Conservation (phyloP, 345 rosid species). For the Abelmoschus esculentus region DNA sequence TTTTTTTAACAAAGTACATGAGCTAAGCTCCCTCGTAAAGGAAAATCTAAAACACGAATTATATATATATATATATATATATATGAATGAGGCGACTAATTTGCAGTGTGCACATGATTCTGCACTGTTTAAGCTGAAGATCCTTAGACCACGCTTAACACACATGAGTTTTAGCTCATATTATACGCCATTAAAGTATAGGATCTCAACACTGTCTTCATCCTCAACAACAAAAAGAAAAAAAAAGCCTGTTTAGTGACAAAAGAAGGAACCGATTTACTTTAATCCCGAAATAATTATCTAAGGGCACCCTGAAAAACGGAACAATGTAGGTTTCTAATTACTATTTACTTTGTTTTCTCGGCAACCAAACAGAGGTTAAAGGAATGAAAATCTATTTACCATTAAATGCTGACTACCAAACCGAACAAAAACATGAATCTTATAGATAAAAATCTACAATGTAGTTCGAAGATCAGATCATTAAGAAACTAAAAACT, state of each 20-base stretch:
- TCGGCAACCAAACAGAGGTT: slow-evolving; percentile 7
- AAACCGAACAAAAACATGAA: no score
- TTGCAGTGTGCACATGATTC: slow-evolving; percentile 15
- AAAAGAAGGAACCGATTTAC: neutral
- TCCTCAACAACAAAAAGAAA: neutral
- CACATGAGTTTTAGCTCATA: slow-evolving; percentile 45
- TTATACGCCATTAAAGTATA: slow-evolving; percentile 14
- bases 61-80: neutral
- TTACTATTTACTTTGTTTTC: neutral
- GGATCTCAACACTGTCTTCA: slow-evolving; percentile 18
- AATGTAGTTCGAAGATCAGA: no score
- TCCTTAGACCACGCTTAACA: slow-evolving; percentile 50
- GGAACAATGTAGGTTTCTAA: neutral
- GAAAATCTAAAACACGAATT: slow-evolving; percentile 10
- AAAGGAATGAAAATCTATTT: neutral
- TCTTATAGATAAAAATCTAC: no score
- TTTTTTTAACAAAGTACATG: neutral
- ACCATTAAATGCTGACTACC: neutral
- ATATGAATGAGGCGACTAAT: neutral
- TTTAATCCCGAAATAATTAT: neutral
- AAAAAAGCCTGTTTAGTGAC: neutral
- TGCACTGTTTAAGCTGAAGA: slow-evolving; percentile 36
- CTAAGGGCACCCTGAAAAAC: slow-evolving; percentile 2
- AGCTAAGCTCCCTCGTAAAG: slow-evolving; percentile 15
- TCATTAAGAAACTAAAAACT: neutral